Evolutionary conservation across 805 yeast genomes (phyloP), one percentile per base, ranked within the genome.

Genomic region (Saturnispora besseyi): DNA sequence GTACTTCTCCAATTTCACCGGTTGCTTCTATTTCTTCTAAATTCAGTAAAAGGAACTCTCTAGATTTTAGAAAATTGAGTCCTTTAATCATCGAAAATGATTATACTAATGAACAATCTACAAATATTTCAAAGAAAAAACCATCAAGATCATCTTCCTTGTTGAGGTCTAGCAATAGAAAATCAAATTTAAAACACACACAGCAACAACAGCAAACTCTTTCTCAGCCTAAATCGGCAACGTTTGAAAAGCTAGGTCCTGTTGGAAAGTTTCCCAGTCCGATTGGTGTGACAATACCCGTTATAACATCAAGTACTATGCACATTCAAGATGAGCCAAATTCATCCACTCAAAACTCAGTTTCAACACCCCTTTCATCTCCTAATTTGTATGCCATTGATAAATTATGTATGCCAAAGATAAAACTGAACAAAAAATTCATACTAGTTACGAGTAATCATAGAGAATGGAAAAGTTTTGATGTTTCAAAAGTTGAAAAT

Each of bases 401-500:
- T 42, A 59, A 61, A 30, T 70, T 65, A 53, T 73, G 56, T 51
- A 67, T 61, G 55, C 82, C 71, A 0, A 53, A 47, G 22, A 60
- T 59, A 46, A 60, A 51, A 22, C 56, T 55, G 46, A 65, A 59
- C 46, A 64, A 63, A 3, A 68, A 68, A 37, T 59, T 58, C 11
- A 66, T 87, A 3, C 65, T 89, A 45, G 77, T 78, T 0, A 83
- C 96, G 0, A 64, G 66, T n/a, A 90, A 90, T 61, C 82, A 82
- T 55, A 57, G 56, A 13, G 66, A 63, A 12, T 90, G 78, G 60
- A 64, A 66, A 9, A 76, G 86, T 0, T 62, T 86, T 2, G 68
- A 76, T 38, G 60, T 72, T 13, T 65, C 65, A 5, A 46, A 55
- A 21, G 53, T 65, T 22, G 53, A 56, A 1, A 44, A 43, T 24